phyloP scores from a whole-genome alignment of 108 stramenopile species.

The Nannochloropsis salina region DNA sequence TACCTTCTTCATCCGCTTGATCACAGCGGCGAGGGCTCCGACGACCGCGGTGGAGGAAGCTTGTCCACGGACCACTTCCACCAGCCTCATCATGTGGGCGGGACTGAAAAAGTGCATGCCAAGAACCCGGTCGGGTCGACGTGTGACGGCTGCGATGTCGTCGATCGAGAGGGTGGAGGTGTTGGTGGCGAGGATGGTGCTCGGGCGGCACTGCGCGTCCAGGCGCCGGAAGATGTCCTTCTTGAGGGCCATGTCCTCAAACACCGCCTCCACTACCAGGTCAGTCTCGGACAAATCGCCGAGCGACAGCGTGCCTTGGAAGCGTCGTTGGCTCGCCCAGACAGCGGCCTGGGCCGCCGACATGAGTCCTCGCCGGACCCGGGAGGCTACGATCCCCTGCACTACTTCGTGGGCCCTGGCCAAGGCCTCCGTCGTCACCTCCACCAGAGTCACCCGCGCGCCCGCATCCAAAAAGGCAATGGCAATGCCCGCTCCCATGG shows the following conservation, averaged over 20 bases:
- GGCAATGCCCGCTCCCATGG: constrained; percentile 95
- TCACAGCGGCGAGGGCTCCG: constrained; percentile 63
- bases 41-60: constrained; percentile 59
- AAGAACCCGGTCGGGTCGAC: constrained; percentile 53
- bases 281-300: constrained; percentile 58
- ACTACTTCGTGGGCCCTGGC: neutral
- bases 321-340: neutral
- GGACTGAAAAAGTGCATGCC: constrained; percentile 97
- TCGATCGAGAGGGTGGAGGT: constrained; percentile 91
- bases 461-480: constrained; percentile 81
- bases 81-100: constrained; percentile 84
- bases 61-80: constrained; percentile 75
- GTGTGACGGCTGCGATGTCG: constrained; percentile 60
- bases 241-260: constrained; percentile 87
- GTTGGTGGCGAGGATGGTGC: constrained; percentile 62
- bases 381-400: neutral
- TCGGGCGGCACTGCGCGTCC: constrained; percentile 59
- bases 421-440: constrained; percentile 49
- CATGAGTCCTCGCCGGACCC: neutral
- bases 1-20: constrained; percentile 75
- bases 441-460: constrained; percentile 73
- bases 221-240: constrained; percentile 74
- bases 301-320: neutral
- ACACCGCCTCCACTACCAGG: constrained; percentile 88
- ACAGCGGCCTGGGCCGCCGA: neutral